Evolutionary conservation across 2,329 filamentous ascomycete genomes (phyloP), one percentile per base, ranked within the genome.

Genomic region (Simplicillium sp.): DNA sequence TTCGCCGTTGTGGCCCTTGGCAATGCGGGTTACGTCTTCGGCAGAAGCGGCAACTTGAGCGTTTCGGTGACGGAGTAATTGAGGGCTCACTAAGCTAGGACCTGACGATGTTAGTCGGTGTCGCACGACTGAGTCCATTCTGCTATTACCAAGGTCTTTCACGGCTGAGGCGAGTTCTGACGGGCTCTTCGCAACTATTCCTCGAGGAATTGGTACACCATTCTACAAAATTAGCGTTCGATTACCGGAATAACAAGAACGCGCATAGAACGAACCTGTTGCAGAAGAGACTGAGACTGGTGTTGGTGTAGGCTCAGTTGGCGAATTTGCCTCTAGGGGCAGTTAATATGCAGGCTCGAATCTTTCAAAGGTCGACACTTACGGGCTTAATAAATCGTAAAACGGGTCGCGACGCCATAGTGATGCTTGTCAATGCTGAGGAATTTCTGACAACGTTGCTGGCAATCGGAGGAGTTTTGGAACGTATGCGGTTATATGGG

Each of bases 231-330:
- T 39, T 14, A 44, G 38, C 18, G 3, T 11, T 3, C 4, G n/a
- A 17, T 11, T n/a, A n/a, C n/a, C n/a, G 9, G 7, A 15, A 17
- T 6, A 15, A 7, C 4, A 6, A n/a, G 2, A 8, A 5, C 1
- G 7, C 14, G 11, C 13, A 12, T 18, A 1, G 5, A 11, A 36
- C 42, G 12, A 38, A 56, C 56, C 18, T 56, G 38, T 44, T 37
- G 44, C 3, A 59, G 46, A 16, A 60, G 36, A 12, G 47, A 28
- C 32, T 56, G 53, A 2, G 56, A 55, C 34, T 59, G 51, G 34
- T 52, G 49, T 33, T 54, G 48, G 32, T 57, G 55, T 17, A 60
- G 42, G 33, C 47, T 57, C 11, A 59, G 44, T 13, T n/a, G 34
- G 18, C 48, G 38, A 13, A 37, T 32, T 25, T 50, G 48, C 31